These are phyloP conservation scores for Favolaschia claudopus DNA, from an alignment of 768 basidiomycete species.

Conservation along the genomic window DNA sequence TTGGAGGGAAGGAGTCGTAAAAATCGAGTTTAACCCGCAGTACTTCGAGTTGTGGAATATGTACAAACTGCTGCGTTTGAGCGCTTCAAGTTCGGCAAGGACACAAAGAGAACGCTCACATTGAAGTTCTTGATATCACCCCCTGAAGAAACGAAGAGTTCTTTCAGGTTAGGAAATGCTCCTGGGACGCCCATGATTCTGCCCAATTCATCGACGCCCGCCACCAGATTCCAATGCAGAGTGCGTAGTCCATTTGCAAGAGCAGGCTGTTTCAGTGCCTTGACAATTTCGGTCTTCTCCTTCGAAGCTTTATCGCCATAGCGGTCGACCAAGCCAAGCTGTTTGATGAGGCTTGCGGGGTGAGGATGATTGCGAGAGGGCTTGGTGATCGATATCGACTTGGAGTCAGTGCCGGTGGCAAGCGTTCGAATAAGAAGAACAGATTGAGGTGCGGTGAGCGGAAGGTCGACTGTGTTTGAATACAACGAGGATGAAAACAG, in stretches of 20 bases:
- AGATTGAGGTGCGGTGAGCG: background rate
- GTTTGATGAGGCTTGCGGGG: too few relatives aligned
- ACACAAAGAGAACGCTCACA: background rate
- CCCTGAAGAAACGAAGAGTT: background rate
- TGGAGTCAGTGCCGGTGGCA: too few relatives aligned
- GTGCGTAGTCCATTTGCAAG: too few relatives aligned
- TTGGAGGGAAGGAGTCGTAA: background rate
- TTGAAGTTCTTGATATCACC: background rate
- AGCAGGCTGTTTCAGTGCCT: too few relatives aligned
- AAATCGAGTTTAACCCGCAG: background rate
- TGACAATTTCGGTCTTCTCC: too few relatives aligned
- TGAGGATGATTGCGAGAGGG: too few relatives aligned
- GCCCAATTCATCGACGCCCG: constrained; percentile 5
- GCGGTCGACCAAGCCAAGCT: too few relatives aligned
- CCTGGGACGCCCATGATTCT: background rate
- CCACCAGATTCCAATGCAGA: constrained; percentile 3
- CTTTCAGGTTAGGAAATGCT: constrained; percentile 6
- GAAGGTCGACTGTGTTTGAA: background rate
- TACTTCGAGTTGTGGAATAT: background rate
- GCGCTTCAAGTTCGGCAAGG: background rate
- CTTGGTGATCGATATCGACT: too few relatives aligned
- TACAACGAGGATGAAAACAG: constrained; percentile 3
- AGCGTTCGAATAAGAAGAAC: constrained; percentile 2
- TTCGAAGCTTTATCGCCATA: too few relatives aligned
- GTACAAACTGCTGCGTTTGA: constrained; percentile 1